phyloP scores from a whole-genome alignment of 495 filamentous ascomycete genomes.

The Penicillium psychrofluorescens region DNA sequence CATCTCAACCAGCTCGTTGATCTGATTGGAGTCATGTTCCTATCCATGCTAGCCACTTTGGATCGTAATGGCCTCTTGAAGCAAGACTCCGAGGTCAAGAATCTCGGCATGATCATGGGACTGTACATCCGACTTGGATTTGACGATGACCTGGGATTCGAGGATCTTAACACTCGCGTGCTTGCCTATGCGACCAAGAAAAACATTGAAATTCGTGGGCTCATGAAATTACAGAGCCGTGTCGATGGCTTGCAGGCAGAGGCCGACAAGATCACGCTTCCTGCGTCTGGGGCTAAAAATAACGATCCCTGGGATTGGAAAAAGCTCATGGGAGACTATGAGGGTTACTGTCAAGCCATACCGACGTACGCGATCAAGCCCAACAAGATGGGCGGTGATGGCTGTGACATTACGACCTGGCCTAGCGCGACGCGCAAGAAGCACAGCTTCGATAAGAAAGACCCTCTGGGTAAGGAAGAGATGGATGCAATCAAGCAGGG shows the following conservation, averaged over 20 bases:
- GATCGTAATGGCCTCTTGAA: conserved; percentile 16
- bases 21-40: conserved; percentile 22
- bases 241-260: conserved; percentile 4
- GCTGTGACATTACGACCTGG: conserved; percentile 17
- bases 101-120: conserved; percentile 22
- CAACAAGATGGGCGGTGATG: conserved; percentile 14
- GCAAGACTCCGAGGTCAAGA: conserved; percentile 23
- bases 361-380: not conserved
- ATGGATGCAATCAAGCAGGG: conserved; percentile 18
- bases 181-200: conserved; percentile 13
- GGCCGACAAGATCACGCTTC: conserved; percentile 4
- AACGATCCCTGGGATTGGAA: conserved; percentile 17
- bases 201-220: conserved; percentile 8
- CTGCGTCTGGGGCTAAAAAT: conserved; percentile 6
- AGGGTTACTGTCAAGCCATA: not conserved
- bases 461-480: conserved; percentile 10
- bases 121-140: not conserved
- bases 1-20: conserved; percentile 3
- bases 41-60: conserved; percentile 21
- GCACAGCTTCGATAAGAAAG: conserved; percentile 11
- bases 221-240: conserved; percentile 1
- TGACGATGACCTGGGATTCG: not conserved
- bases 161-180: conserved; percentile 4
- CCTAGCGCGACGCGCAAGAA: conserved; percentile 11
- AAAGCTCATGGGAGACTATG: conserved; percentile 4